A percentile compares a stretch with the other conserved stretches of the same genome.
Evolutionary conservation across 2,329 filamentous ascomycete species (phyloP).

Genomic region (Lachnellula willkommii): DNA sequence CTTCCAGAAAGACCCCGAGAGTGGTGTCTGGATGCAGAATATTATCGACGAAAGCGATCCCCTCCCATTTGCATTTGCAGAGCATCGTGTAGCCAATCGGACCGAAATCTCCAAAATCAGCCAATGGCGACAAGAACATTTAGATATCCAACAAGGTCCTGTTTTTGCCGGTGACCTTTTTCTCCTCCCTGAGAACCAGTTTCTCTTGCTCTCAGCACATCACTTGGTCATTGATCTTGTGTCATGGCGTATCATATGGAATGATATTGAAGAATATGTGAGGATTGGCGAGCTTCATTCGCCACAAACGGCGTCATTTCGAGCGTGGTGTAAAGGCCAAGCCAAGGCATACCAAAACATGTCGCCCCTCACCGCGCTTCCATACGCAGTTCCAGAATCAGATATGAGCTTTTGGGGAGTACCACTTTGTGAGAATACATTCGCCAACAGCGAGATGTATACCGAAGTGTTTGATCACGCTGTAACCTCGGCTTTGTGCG

Average conservation of each 20-base stretch:
- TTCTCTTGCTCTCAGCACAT: neutral
- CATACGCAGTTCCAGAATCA: neutral
- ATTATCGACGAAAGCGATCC: conserved; percentile 21
- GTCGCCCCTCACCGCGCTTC: neutral
- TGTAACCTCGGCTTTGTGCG: conserved; percentile 10
- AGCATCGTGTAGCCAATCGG: neutral
- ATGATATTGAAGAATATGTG: conserved; percentile 33
- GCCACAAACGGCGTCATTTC: conserved; percentile 37
- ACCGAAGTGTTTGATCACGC: neutral
- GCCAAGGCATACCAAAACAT: neutral
- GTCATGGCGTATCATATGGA: conserved; percentile 33
- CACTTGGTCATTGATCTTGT: conserved; percentile 31
- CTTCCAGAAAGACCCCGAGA: conserved; percentile 26
- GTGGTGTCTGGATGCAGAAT: conserved; percentile 30
- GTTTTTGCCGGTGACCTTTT: conserved; percentile 11
- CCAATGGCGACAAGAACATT: conserved; percentile 15
- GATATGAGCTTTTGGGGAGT: neutral
- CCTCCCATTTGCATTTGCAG: neutral
- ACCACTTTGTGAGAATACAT: neutral
- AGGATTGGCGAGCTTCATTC: conserved; percentile 29
- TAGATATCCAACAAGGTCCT: conserved; percentile 2
- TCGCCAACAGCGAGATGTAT: neutral
- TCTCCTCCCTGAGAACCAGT: neutral
- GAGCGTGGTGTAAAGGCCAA: neutral
- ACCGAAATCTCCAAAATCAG: neutral